Evolutionary conservation across 179 eudicot genomes (phyloP).

Genomic region (Spergularia azorica): DNA sequence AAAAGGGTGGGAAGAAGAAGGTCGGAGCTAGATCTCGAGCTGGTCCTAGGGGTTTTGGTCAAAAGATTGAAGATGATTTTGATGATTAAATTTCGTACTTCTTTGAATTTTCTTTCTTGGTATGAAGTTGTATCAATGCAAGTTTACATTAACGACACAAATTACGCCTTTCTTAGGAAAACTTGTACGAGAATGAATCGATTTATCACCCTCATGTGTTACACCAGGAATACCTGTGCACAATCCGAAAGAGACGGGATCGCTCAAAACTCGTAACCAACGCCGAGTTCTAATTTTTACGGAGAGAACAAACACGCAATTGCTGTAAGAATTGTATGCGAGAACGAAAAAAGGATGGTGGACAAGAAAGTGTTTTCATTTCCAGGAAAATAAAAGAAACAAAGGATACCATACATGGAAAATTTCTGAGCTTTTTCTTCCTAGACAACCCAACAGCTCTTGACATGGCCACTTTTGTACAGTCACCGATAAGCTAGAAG

Average conservation of each 20-base stretch:
- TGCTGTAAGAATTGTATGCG: too few relatives aligned
- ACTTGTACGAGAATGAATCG: too few relatives aligned
- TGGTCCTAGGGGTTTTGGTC: constrained; percentile 90
- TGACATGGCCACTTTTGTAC: constrained; percentile 61
- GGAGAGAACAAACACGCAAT: too few relatives aligned
- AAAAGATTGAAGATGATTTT: constrained; percentile 56
- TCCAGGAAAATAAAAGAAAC: constrained; percentile 17
- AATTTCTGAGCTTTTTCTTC: constrained; percentile 38
- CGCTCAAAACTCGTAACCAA: too few relatives aligned
- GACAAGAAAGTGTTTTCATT: constrained; percentile 25
- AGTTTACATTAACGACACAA: neutral
- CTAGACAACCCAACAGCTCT: constrained; percentile 35
- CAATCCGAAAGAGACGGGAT: too few relatives aligned
- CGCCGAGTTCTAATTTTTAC: too few relatives aligned
- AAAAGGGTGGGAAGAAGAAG: constrained; percentile 55
- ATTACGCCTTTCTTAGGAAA: too few relatives aligned
- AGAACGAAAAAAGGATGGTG: neutral
- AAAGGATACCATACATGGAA: constrained; percentile 37
- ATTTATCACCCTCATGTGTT: too few relatives aligned
- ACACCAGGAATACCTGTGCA: too few relatives aligned
- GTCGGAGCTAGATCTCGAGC: constrained; percentile 32
- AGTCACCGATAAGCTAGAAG: constrained; percentile 43
- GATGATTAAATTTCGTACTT: constrained; percentile 24
- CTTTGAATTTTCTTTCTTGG: neutral
- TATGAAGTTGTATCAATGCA: neutral